Base-by-base conservation (phyloP, 306 rosid species). In the Pachyrhizus erosus region DNA sequence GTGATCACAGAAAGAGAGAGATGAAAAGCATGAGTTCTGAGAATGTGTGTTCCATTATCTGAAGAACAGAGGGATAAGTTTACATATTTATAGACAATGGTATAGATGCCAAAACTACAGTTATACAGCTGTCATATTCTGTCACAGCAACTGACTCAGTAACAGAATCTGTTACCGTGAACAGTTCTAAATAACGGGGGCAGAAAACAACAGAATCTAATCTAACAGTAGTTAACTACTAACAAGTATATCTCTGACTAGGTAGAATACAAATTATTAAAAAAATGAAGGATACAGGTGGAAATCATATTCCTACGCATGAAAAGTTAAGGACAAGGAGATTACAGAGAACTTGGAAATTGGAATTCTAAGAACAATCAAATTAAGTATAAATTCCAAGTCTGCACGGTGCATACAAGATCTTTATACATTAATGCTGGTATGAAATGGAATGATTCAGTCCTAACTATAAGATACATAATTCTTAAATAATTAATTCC, bases 321-420 rank as follows among this genome's bases (percentile, higher is more conserved):
- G 24, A 39, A 57, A 75, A 34, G 68, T 52, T 33, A 20, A 33
- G 37, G 10, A 18, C 13, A 76, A 42, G 45, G 61, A 17, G 54
- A 76, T 40, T 15, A 20, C 3, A 34, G 2, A 76, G 24, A n/a
- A 72, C 9, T 26, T 24, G 18, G 24, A n/a, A 72, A 4, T 26
- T 24, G 18, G 48, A 66, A 66, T 66, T 66, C 27, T 62, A 3
- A 62, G 43, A 66, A n/a, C 72, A 66, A 66, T 34, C 45, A 37
- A 67, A 39, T 29, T 29, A 62, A 12, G 69, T 20, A n/a, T 29
- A 29, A 14, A 62, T 15, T 29, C 21, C 2, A 5, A 10, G 3
- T 58, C 34, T 29, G 23, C 10, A 62, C 21, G 29, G 5, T 62
- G 23, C 42, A 62, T 17, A 62, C 33, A 54, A 54, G 11, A 29